These are phyloP conservation scores for Phytophthora fragariaefolia DNA, from an alignment of 352 stramenopile genomes.

Conservation along the genomic window DNA sequence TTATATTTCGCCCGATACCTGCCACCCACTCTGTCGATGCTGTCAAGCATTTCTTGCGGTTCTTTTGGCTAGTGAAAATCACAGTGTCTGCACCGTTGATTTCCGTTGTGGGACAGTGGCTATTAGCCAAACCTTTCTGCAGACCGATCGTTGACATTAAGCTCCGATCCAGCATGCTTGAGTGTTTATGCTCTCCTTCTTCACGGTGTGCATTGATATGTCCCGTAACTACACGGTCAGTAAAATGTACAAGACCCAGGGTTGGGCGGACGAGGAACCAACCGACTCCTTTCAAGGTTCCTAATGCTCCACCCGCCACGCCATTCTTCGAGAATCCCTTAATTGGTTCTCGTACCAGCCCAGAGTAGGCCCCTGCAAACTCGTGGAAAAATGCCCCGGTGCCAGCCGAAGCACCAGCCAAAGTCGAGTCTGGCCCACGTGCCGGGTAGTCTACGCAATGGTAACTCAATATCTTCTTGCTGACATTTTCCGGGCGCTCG, in stretches of 20 bases:
- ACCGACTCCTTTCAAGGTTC: conserved; percentile 32
- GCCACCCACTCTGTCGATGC: not conserved
- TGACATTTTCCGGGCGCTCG: conserved; percentile 42
- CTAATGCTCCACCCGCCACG: conserved; percentile 14
- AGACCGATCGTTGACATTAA: conserved; percentile 26
- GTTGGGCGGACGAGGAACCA: conserved; percentile 35
- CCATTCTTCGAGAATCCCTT: conserved; percentile 25
- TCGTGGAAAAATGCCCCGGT: conserved; percentile 30
- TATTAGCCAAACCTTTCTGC: conserved; percentile 28
- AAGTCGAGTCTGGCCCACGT: conserved; percentile 42
- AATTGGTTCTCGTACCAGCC: conserved; percentile 38
- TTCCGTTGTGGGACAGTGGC: conserved; percentile 2
- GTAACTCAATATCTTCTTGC: conserved; percentile 47
- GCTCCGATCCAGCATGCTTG: conserved; percentile 23
- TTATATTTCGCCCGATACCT: conserved; percentile 18
- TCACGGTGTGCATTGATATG: conserved; percentile 41
- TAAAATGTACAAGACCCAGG: conserved; percentile 34
- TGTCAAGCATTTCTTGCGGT: conserved; percentile 24
- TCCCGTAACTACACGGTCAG: conserved; percentile 45
- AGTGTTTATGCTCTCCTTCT: conserved; percentile 31
- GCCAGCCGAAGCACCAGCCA: conserved; percentile 16
- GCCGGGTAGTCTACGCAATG: conserved; percentile 55
- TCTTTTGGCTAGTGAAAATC: conserved; percentile 18
- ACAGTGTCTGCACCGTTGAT: conserved; percentile 22
- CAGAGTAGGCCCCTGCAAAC: conserved; percentile 40